Evolutionary conservation across 352 stramenopile species (phyloP).

Genomic region (Globisporangium okanoganense): DNA sequence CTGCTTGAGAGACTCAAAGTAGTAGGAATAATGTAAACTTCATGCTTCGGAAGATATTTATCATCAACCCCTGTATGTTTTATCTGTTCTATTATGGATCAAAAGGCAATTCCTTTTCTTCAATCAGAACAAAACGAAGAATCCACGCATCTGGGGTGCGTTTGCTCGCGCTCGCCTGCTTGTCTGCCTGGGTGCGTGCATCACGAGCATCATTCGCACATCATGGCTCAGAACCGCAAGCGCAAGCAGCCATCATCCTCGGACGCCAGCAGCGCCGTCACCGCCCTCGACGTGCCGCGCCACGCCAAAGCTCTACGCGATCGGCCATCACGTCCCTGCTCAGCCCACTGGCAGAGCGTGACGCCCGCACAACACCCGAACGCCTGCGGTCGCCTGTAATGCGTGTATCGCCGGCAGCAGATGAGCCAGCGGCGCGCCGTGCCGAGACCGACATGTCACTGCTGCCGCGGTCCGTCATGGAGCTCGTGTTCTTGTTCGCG

Average conservation of each 20-base stretch:
- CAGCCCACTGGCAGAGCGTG: background rate
- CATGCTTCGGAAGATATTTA: no score
- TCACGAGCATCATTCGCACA: background rate
- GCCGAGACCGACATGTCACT: conserved; percentile 22
- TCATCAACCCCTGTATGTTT: no score
- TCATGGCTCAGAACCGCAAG: conserved; percentile 16
- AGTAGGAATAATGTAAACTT: no score
- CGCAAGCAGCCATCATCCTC: conserved; percentile 11
- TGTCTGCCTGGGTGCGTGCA: no score
- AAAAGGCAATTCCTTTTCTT: no score
- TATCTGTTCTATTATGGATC: no score
- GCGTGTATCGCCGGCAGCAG: background rate
- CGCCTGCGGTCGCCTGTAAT: background rate
- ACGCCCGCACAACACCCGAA: background rate
- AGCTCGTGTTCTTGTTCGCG: conserved; percentile 49
- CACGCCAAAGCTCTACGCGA: conserved; percentile 18
- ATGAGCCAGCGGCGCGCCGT: background rate
- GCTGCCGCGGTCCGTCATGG: conserved; percentile 45
- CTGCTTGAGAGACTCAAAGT: no score
- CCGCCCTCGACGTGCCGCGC: background rate
- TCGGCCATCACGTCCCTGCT: conserved; percentile 18
- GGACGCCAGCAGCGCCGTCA: background rate
- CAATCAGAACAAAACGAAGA: no score
- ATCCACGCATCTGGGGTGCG: no score
- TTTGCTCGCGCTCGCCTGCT: no score